phyloP scores from a whole-genome alignment of 2,329 filamentous ascomycete genomes.

The Colletotrichum spaethianum region DNA sequence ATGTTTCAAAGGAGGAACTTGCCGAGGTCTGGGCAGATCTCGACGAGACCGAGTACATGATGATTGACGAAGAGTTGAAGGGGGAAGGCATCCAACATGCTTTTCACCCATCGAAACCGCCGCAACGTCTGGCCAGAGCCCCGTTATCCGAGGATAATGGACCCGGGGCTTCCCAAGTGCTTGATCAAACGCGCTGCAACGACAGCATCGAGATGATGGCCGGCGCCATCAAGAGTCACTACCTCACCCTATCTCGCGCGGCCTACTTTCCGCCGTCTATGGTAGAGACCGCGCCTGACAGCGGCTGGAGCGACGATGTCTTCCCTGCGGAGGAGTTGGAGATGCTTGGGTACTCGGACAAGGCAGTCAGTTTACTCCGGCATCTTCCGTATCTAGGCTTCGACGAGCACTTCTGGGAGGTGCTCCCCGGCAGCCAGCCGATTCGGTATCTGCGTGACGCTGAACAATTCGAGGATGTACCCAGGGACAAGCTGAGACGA shows the following conservation, averaged over 20 bases:
- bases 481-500: not conserved
- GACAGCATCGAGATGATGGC: not conserved
- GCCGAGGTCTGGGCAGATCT: constrained; percentile 11
- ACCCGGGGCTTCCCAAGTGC: not conserved
- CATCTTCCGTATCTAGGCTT: constrained; percentile 25
- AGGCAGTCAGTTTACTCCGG: constrained; percentile 13
- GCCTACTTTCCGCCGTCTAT: constrained; percentile 4
- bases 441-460: constrained; percentile 25
- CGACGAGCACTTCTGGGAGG: constrained; percentile 24
- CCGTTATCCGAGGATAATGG: not conserved
- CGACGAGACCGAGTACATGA: constrained; percentile 1
- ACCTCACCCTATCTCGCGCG: not conserved
- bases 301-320: constrained; percentile 11
- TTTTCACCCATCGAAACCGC: not conserved
- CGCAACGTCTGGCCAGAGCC: not conserved
- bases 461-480: not conserved
- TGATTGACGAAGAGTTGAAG: not conserved
- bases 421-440: constrained; percentile 7
- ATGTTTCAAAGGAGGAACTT: constrained; percentile 7
- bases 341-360: constrained; percentile 16
- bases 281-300: not conserved
- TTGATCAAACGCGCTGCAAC: not conserved
- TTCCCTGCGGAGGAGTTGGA: not conserved
- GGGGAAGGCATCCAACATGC: not conserved
- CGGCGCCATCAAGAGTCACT: constrained; percentile 8